These are phyloP conservation scores for Begonia loranthoides DNA, from an alignment of 306 rosid genomes.

Conservation along the genomic window DNA sequence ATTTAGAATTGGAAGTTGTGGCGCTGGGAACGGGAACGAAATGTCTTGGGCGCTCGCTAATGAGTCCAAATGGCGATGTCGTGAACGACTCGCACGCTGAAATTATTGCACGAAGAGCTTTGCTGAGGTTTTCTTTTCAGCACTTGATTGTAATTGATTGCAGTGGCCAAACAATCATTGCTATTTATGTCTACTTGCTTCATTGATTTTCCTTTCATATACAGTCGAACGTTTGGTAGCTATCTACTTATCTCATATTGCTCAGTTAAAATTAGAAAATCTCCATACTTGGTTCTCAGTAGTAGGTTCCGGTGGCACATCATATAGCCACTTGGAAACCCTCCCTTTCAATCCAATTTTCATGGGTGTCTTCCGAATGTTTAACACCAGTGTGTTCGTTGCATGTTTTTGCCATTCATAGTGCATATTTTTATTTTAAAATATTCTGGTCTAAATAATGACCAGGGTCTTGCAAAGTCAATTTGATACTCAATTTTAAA, in stretches of 20 bases:
- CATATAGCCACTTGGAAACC: too few species aligned
- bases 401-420: too few species aligned
- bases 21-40: slow-evolving; percentile 89
- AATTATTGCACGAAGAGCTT: slow-evolving; percentile 65
- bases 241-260: background rate
- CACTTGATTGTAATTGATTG: background rate
- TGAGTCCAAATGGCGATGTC: slow-evolving; percentile 54
- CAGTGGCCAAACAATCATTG: background rate
- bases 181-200: background rate
- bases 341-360: too few species aligned
- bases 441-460: too few species aligned
- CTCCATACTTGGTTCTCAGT: too few species aligned
- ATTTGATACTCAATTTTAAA: too few species aligned
- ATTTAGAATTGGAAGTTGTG: slow-evolving; percentile 54
- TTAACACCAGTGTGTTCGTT: too few species aligned
- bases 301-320: too few species aligned
- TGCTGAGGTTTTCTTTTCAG: slow-evolving; percentile 38
- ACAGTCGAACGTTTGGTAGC: background rate
- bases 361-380: too few species aligned
- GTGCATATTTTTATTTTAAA: too few species aligned
- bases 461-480: too few species aligned
- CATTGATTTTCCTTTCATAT: background rate
- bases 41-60: slow-evolving; percentile 68
- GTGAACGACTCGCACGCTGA: slow-evolving; percentile 92
- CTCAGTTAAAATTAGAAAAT: too few species aligned